Percentiles rank a stretch among this genome's conserved stretches.
Evolutionary conservation across 257 asterid genomes (phyloP).

Genomic region (Solanum chilense): DNA sequence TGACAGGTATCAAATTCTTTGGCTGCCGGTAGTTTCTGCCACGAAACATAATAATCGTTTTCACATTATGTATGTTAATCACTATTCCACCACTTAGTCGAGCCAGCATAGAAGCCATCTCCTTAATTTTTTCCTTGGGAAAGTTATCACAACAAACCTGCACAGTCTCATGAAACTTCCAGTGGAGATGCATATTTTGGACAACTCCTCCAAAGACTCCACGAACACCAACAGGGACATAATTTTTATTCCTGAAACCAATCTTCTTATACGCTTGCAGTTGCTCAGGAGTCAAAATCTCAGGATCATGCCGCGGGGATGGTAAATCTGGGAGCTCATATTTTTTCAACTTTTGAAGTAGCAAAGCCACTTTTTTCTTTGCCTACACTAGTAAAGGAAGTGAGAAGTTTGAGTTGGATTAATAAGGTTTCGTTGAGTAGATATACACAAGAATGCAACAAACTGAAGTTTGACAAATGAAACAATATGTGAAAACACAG

Average conservation of each 20-base stretch:
- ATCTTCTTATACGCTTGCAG: slow-evolving; percentile 86
- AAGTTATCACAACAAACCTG: slow-evolving; percentile 95
- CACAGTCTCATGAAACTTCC: slow-evolving; percentile 99
- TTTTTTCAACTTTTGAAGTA: slow-evolving; percentile 88
- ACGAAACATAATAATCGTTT: slow-evolving; percentile 89
- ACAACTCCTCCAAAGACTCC: slow-evolving; percentile 99
- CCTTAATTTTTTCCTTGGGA: slow-evolving; percentile 89
- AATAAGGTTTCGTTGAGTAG: neutral
- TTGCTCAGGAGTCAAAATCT: slow-evolving; percentile 79
- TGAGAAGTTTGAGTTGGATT: neutral
- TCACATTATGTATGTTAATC: slow-evolving; percentile 70
- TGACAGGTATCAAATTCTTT: slow-evolving; percentile 86
- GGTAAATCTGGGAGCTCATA: slow-evolving; percentile 97
- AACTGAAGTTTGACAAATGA: too few relatives aligned
- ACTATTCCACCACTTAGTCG: slow-evolving; percentile 94
- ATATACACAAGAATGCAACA: neutral
- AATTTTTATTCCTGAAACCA: slow-evolving; percentile 82
- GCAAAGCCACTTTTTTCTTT: slow-evolving; percentile 93
- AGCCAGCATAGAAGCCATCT: slow-evolving; percentile 88
- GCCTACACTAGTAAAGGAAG: slow-evolving; percentile 54
- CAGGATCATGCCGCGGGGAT: slow-evolving; percentile 89
- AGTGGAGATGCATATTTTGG: slow-evolving; percentile 95
- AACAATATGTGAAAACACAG: neutral
- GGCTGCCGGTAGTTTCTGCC: slow-evolving; percentile 98
- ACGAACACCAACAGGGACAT: slow-evolving; percentile 97